phyloP scores from a whole-genome alignment of 2,329 filamentous ascomycete species.

The Amphichorda felina region DNA sequence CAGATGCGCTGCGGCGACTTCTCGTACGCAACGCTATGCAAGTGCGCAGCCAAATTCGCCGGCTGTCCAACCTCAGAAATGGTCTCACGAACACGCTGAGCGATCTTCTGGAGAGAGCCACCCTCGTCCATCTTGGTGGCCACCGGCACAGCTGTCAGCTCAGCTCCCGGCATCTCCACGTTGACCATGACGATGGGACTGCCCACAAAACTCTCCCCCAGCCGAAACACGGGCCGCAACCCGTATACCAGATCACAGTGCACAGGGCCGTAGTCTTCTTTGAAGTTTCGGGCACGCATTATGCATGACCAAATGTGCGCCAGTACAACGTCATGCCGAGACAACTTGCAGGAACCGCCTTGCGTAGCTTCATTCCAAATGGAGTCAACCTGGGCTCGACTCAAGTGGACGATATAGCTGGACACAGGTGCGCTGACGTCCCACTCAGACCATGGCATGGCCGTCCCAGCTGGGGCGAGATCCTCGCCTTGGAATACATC shows the following conservation, averaged over 20 bases:
- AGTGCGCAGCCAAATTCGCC: constrained; percentile 6
- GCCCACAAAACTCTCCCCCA: constrained; percentile 8
- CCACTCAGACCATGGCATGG: constrained; percentile 14
- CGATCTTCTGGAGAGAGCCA: not conserved
- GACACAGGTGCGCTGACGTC: constrained; percentile 9
- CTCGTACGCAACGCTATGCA: constrained; percentile 10
- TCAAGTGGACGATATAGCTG: constrained; percentile 10
- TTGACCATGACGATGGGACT: constrained; percentile 13
- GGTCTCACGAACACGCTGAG: not conserved
- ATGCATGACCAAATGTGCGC: constrained; percentile 14
- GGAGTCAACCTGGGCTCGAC: constrained; percentile 5
- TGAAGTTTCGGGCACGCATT: constrained; percentile 8
- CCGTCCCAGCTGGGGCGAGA: constrained; percentile 3
- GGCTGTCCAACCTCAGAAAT: constrained; percentile 4
- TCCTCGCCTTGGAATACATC: constrained; percentile 4
- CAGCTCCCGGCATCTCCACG: constrained; percentile 6
- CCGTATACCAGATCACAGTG: constrained; percentile 12
- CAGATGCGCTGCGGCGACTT: constrained; percentile 13
- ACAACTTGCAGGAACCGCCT: constrained; percentile 2
- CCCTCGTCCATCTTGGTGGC: not conserved
- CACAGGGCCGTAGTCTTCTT: constrained; percentile 4
- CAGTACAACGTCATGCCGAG: constrained; percentile 11
- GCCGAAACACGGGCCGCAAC: constrained; percentile 6
- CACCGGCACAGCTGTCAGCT: too few relatives aligned
- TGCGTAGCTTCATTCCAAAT: constrained; percentile 4